Conservation (phyloP, 208 protist species). For the Acanthamoeba triangularis region DNA sequence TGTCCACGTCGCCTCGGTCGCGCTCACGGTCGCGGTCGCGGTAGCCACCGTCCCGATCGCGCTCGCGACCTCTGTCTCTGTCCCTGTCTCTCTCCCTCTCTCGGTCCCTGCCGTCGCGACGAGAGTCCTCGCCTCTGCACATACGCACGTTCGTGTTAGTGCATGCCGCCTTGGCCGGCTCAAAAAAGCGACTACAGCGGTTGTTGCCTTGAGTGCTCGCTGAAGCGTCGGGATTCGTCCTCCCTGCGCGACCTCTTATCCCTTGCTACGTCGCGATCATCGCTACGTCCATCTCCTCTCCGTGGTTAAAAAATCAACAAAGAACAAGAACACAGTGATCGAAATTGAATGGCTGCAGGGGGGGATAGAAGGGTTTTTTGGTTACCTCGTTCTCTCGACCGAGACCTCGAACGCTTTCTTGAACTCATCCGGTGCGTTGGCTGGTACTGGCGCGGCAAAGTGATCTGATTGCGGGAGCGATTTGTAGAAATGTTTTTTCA, state of each 20-base stretch:
- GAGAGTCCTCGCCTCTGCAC: not conserved
- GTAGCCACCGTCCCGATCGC: not conserved
- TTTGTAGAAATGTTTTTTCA: no score
- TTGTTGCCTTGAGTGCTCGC: not conserved
- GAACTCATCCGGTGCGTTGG: not conserved
- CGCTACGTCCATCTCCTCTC: not conserved
- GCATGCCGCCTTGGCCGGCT: no score
- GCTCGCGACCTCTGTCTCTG: not conserved
- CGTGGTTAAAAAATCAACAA: not conserved
- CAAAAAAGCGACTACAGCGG: not conserved
- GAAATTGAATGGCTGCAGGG: no score
- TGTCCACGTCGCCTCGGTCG: not conserved
- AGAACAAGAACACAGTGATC: no score
- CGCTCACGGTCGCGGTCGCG: not conserved
- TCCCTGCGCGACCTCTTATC: not conserved
- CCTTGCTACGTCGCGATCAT: not conserved
- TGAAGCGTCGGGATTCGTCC: not conserved
- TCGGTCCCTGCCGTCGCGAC: not conserved
- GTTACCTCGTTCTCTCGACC: not conserved
- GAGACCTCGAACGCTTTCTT: constrained; percentile 30
- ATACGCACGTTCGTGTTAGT: not conserved
- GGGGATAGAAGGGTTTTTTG: not conserved
- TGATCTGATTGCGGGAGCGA: no score
- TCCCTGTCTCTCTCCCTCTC: not conserved
- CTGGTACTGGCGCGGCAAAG: no score